Base-by-base conservation (phyloP, 1,284 basidiomycete species). In the Ceratobasidium papillatum region DNA sequence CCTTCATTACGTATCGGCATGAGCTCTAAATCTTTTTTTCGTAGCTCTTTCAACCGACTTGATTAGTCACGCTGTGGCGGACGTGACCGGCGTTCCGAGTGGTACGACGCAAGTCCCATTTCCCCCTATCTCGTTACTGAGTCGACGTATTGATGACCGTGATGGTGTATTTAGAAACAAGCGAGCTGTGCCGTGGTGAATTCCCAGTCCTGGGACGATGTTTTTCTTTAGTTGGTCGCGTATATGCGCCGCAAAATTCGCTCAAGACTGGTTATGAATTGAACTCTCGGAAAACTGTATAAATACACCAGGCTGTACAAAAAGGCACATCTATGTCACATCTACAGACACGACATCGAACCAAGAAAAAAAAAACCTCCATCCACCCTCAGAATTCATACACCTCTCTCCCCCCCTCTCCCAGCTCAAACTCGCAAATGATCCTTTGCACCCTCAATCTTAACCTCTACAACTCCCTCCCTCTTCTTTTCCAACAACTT, bases 91-190 rank as follows among this genome's bases (percentile, higher is more conserved):
- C 2, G 63, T 34, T 2, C 63, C 63, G 14, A 65, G 45, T 12
- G 63, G 63, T 22, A 65, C 63, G 12, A 65, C 63, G 63, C 51
- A 27, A 52, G 63, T 65, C 25, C 11, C n/a, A n/a, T 30, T 27
- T n/a, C 30, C 7, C 14, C 22, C 7, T 5, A 5, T 56, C 3
- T 36, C 4, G n/a, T 5, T 34, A n/a, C 8, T 59, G 7, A 34
- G 3, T 4, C 22, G 25, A 52, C 14, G n/a, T 52, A 27, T 30
- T 52, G 3, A 52, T 5, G 3, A 4, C 2, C 4, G 51, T 59
- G 25, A 30, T 19, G 8, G 22, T 19, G 2, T 38, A 8, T 17
- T 4, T n/a, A 59, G 56, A 30, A 59, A 38, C 32, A 19, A 9
- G 32, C 3, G 56, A 22, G 56, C 56, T 59, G 56, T 59, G 30